Percentiles rank a stretch among this genome's conserved stretches.
Conservation (phyloP, 805 yeast genomes). For the Candida boidinii region DNA sequence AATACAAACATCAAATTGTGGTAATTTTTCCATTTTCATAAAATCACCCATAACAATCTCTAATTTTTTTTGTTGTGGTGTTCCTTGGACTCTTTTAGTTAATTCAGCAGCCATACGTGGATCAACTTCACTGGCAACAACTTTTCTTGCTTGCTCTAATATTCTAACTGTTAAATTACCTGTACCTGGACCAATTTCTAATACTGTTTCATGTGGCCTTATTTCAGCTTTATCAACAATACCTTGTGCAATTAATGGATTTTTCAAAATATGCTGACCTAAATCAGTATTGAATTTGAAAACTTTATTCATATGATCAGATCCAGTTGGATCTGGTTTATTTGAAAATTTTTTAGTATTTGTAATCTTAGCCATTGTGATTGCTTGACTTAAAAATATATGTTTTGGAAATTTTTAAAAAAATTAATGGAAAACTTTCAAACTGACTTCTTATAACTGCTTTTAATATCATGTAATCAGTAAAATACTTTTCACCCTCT, state of each 20-base stretch:
- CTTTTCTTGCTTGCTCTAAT: slow-evolving; percentile 84
- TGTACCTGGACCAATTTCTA: slow-evolving; percentile 99
- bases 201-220: slow-evolving; percentile 83
- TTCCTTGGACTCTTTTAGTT: slow-evolving; percentile 95
- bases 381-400: no score
- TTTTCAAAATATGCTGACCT: slow-evolving; percentile 95
- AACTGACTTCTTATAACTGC: no score
- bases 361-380: no score
- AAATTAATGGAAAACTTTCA: no score
- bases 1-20: slow-evolving; percentile 92
- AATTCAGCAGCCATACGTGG: slow-evolving; percentile 99
- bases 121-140: slow-evolving; percentile 96
- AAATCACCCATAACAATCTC: slow-evolving; percentile 93
- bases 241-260: slow-evolving; percentile 95
- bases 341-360: slow-evolving; percentile 53
- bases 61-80: slow-evolving; percentile 84
- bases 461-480: no score
- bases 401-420: slow-evolving; percentile 56
- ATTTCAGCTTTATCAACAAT: slow-evolving; percentile 95
- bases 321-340: slow-evolving; percentile 50
- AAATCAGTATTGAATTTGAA: slow-evolving; percentile 95
- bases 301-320: slow-evolving; percentile 69
- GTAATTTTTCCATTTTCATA: slow-evolving; percentile 82
- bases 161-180: slow-evolving; percentile 94
- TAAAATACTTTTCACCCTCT: no score